These are phyloP conservation scores for Lophium mytilinum DNA, from an alignment of 495 filamentous ascomycete species.

Conservation along the genomic window DNA sequence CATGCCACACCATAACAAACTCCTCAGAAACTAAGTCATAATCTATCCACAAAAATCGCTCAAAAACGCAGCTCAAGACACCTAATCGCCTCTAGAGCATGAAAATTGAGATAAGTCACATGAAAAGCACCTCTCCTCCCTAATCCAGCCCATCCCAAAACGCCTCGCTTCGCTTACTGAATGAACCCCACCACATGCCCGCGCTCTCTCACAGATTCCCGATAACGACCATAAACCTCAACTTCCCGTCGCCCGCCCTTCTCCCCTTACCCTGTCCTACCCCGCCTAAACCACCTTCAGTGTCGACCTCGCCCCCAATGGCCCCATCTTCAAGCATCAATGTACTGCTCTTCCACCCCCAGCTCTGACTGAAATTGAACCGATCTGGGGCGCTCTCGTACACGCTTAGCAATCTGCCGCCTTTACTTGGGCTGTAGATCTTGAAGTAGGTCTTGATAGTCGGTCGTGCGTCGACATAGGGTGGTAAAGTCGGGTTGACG, in stretches of 20 bases:
- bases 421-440: slow-evolving; percentile 51
- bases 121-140: no score
- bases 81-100: no score
- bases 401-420: slow-evolving; percentile 48
- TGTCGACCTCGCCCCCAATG: slow-evolving; percentile 17
- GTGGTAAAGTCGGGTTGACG: slow-evolving; percentile 38
- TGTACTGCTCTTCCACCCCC: slow-evolving; percentile 55
- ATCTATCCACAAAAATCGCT: no score
- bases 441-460: slow-evolving; percentile 58
- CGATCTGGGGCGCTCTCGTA: slow-evolving; percentile 51
- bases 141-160: no score
- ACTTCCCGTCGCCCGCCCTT: slow-evolving; percentile 35
- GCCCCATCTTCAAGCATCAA: slow-evolving; percentile 47
- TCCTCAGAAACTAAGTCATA: no score
- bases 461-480: slow-evolving; percentile 48
- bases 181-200: no score
- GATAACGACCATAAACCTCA: slow-evolving; percentile 52
- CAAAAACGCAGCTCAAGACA: no score
- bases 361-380: slow-evolving; percentile 57
- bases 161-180: no score
- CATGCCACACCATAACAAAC: no score
- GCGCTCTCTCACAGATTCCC: slow-evolving; percentile 33
- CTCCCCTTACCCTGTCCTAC: neutral
- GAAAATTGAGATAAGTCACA: no score
- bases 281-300: slow-evolving; percentile 4